phyloP scores from a whole-genome alignment of 345 rosid genomes.

The Linum tenue region DNA sequence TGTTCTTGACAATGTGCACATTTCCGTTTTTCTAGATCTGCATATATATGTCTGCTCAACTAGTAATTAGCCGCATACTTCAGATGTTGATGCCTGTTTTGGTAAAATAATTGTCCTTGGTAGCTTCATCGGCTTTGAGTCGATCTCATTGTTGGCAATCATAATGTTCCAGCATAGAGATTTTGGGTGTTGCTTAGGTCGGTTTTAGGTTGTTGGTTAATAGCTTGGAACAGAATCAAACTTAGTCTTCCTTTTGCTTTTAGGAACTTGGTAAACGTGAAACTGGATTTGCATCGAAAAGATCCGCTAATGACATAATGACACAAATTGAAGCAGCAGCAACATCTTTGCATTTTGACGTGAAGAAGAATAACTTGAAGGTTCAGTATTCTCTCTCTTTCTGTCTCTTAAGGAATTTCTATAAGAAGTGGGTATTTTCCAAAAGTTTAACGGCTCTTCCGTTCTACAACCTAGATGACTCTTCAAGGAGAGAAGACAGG shows the following conservation, averaged over 20 bases:
- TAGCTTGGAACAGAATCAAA: not conserved
- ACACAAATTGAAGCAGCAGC: constrained; percentile 87
- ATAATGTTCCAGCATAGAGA: not conserved
- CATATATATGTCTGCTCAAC: too few species aligned
- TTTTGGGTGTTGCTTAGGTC: not conserved
- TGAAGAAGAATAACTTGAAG: constrained; percentile 89
- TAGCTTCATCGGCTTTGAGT: not conserved
- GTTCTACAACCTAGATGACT: constrained; percentile 50
- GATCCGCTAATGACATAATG: constrained; percentile 76
- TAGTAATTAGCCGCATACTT: too few species aligned
- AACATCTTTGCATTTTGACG: constrained; percentile 77
- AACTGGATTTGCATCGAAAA: constrained; percentile 84
- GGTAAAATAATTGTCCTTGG: too few species aligned
- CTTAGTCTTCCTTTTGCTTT: not conserved
- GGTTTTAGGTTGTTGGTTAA: not conserved
- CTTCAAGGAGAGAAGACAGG: constrained; percentile 88
- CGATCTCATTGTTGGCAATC: not conserved
- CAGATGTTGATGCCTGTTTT: too few species aligned
- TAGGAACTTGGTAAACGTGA: constrained; percentile 91
- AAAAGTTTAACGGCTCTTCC: not conserved
- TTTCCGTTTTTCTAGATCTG: not conserved
- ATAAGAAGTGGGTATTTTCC: not conserved
- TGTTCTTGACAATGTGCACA: not conserved
- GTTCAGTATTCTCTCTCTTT: constrained; percentile 23
- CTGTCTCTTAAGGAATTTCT: too few species aligned